phyloP scores from a whole-genome alignment of 1,139 yeast species.

The Blastobotrys ciferrii region DNA sequence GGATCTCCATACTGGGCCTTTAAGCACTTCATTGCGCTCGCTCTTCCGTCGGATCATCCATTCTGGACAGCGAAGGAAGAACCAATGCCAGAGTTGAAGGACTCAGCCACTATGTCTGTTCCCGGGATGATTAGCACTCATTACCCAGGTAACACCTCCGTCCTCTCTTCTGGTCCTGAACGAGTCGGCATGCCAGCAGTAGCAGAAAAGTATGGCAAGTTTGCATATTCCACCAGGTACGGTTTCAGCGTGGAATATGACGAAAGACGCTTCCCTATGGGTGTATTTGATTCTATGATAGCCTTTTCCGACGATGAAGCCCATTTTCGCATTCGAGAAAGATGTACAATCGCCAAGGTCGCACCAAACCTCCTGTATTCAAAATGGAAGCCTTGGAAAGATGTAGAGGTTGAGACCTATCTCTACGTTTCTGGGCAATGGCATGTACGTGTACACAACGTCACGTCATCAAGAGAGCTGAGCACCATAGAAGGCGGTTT shows the following conservation, averaged over 20 bases:
- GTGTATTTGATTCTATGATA: conserved; percentile 27
- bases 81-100: conserved; percentile 14
- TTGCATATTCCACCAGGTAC: conserved; percentile 36
- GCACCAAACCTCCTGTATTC: conserved; percentile 27
- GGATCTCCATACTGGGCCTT: conserved; percentile 38
- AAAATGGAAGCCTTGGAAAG: conserved; percentile 31
- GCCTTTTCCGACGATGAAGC: conserved; percentile 24
- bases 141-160: conserved; percentile 28
- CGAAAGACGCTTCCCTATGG: conserved; percentile 23
- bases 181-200: conserved; percentile 27
- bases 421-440: conserved; percentile 28
- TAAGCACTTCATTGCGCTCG: conserved; percentile 31
- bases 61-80: conserved; percentile 26
- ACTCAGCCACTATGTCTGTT: conserved; percentile 18
- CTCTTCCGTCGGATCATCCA: conserved; percentile 28
- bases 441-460: conserved; percentile 32
- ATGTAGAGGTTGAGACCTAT: conserved; percentile 32
- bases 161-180: conserved; percentile 34
- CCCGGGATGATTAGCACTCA: conserved; percentile 32
- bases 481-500: conserved; percentile 26
- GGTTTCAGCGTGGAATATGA: conserved; percentile 34
- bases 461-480: conserved; percentile 21
- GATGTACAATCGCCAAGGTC: conserved; percentile 27
- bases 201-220: conserved; percentile 35
- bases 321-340: conserved; percentile 23